These are phyloP conservation scores for Acanthamoeba royreba DNA, from an alignment of 208 protist species.

Conservation along the genomic window DNA sequence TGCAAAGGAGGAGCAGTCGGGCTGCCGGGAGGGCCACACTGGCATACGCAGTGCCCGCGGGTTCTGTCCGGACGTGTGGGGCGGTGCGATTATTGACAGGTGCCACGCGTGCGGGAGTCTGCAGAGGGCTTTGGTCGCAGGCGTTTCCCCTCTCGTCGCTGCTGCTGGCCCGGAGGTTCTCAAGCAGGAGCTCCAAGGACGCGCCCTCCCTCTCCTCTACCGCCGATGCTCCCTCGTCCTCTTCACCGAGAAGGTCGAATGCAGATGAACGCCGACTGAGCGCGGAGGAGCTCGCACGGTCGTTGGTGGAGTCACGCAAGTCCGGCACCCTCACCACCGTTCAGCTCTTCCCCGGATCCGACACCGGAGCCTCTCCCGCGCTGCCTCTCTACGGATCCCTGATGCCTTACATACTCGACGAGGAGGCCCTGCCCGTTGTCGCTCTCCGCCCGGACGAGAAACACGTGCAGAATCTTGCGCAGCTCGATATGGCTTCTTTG, in stretches of 20 bases:
- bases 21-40: too few relatives aligned
- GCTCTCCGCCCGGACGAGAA: not conserved
- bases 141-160: too few relatives aligned
- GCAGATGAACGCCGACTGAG: not conserved
- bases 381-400: conserved; percentile 16
- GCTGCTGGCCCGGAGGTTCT: not conserved
- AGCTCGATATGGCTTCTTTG: not conserved
- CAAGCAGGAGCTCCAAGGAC: too few relatives aligned
- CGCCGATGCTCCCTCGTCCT: too few relatives aligned
- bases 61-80: too few relatives aligned
- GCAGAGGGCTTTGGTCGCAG: too few relatives aligned
- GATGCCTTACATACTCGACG: conserved; percentile 35
- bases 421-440: not conserved
- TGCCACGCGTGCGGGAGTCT: too few relatives aligned
- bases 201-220: too few relatives aligned
- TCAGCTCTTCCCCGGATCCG: not conserved
- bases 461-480: not conserved
- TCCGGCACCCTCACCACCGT: conserved; percentile 18
- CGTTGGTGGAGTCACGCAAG: conserved; percentile 12
- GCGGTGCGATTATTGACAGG: too few relatives aligned
- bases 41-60: too few relatives aligned
- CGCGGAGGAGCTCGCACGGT: not conserved
- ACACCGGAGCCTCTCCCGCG: not conserved
- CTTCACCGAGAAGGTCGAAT: not conserved
- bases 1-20: too few relatives aligned